Conservation (phyloP, 345 rosid genomes). For the Anastatica hierochuntica region DNA sequence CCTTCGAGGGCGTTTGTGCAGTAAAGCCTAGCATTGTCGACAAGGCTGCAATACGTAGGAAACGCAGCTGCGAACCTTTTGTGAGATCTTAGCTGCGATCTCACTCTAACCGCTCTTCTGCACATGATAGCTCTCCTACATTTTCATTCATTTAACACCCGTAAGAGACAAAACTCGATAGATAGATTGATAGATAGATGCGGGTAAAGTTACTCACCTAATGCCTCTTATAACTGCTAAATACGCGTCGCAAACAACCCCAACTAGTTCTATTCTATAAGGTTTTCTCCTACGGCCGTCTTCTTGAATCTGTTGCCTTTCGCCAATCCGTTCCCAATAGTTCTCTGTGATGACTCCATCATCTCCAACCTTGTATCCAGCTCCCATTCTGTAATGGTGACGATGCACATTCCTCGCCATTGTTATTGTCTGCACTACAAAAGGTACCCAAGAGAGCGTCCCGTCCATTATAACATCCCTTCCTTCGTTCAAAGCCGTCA, state of each 20-base stretch:
- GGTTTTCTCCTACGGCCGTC: constrained; percentile 57
- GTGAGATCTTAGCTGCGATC: constrained; percentile 82
- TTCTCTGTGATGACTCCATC: constrained; percentile 64
- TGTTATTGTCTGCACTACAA: constrained; percentile 74
- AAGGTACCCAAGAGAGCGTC: constrained; percentile 86
- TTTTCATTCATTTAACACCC: background rate
- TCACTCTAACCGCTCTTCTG: constrained; percentile 82
- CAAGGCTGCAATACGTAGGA: constrained; percentile 65
- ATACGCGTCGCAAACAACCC: constrained; percentile 90
- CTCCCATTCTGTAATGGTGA: constrained; percentile 77
- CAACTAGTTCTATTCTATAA: constrained; percentile 88
- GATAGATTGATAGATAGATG: background rate
- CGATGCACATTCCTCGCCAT: constrained; percentile 88
- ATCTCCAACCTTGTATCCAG: constrained; percentile 50
- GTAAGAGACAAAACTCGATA: background rate
- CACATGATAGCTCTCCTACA: constrained; percentile 88
- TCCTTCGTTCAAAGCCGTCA: constrained; percentile 87
- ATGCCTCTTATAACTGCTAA: constrained; percentile 90
- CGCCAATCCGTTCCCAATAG: constrained; percentile 72
- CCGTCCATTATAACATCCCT: constrained; percentile 96
- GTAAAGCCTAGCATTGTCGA: constrained; percentile 77
- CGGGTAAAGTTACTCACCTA: constrained; percentile 33
- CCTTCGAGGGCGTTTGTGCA: constrained; percentile 74
- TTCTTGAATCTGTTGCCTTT: constrained; percentile 38
- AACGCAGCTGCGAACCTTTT: constrained; percentile 82